Conservation (phyloP, 2,329 filamentous ascomycete species). For the Microcyclosporella mali region DNA sequence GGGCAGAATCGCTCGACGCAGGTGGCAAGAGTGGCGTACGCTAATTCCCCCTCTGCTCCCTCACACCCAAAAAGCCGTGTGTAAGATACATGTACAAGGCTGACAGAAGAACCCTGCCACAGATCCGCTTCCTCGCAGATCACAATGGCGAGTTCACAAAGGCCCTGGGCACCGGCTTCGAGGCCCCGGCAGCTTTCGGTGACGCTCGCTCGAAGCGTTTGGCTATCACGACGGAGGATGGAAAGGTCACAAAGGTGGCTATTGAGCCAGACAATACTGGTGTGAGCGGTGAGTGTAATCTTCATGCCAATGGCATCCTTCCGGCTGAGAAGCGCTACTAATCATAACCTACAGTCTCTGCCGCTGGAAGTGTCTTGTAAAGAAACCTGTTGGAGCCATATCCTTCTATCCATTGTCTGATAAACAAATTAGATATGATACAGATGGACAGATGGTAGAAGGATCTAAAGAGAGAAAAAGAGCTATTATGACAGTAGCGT, state of each 20-base stretch:
- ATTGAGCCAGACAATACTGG: constrained; percentile 65
- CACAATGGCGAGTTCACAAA: constrained; percentile 73
- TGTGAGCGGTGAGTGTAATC: constrained; percentile 4
- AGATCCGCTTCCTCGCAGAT: constrained; percentile 88
- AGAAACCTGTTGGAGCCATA: too few relatives aligned
- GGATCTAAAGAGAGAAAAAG: too few relatives aligned
- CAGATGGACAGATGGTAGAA: too few relatives aligned
- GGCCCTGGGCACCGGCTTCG: constrained; percentile 75
- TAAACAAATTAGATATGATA: too few relatives aligned
- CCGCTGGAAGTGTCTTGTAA: constrained; percentile 1
- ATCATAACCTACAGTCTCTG: neutral
- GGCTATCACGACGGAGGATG: constrained; percentile 73
- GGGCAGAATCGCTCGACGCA: constrained; percentile 72
- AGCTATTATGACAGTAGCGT: too few relatives aligned
- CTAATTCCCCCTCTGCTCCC: constrained; percentile 18
- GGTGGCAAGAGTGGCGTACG: constrained; percentile 67
- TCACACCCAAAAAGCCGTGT: neutral
- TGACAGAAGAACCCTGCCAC: constrained; percentile 1
- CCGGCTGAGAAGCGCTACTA: constrained; percentile 12
- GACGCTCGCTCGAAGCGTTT: constrained; percentile 81
- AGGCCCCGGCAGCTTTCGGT: constrained; percentile 73
- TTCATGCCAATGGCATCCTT: neutral
- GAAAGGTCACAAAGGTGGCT: constrained; percentile 73
- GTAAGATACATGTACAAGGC: too few relatives aligned
- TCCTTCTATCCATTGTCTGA: too few relatives aligned